Evolutionary conservation across 2,329 filamentous ascomycete genomes (phyloP).

Genomic region (Ciborinia camelliae): DNA sequence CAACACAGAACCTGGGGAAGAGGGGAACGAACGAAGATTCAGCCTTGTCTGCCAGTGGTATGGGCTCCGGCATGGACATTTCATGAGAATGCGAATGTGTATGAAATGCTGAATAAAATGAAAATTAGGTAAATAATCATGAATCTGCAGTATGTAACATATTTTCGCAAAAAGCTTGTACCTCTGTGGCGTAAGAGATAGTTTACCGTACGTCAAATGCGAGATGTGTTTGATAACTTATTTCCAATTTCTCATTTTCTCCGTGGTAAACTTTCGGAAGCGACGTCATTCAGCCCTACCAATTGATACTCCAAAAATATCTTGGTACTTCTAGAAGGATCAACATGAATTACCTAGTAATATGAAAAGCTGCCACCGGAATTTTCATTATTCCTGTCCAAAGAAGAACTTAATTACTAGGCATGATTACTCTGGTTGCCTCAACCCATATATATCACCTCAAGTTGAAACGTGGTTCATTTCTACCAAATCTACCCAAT

Average conservation of each 20-base stretch:
- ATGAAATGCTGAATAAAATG: not conserved
- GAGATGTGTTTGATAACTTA: not conserved
- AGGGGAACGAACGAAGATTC: constrained; percentile 42
- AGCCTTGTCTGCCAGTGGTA: constrained; percentile 25
- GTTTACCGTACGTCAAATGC: not conserved
- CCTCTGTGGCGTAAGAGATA: not conserved
- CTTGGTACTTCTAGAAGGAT: not conserved
- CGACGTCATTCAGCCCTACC: constrained; percentile 14
- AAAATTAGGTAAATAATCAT: not conserved
- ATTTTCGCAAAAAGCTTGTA: not conserved
- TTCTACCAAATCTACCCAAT: too few relatives aligned
- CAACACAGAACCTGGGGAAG: constrained; percentile 10
- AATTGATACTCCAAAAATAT: not conserved
- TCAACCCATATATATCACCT: not conserved
- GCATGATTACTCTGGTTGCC: not conserved
- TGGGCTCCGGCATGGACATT: constrained; percentile 17
- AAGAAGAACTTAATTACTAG: not conserved
- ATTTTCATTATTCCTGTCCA: too few relatives aligned
- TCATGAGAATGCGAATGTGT: not conserved
- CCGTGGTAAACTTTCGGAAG: constrained; percentile 4
- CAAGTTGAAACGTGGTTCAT: too few relatives aligned
- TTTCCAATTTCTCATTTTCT: constrained; percentile 6
- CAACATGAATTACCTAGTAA: too few relatives aligned
- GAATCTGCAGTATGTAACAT: not conserved
- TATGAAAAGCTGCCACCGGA: too few relatives aligned